Conservation (phyloP, 192 early-diverging fungal species). For the Rhizophagus prolifer region DNA sequence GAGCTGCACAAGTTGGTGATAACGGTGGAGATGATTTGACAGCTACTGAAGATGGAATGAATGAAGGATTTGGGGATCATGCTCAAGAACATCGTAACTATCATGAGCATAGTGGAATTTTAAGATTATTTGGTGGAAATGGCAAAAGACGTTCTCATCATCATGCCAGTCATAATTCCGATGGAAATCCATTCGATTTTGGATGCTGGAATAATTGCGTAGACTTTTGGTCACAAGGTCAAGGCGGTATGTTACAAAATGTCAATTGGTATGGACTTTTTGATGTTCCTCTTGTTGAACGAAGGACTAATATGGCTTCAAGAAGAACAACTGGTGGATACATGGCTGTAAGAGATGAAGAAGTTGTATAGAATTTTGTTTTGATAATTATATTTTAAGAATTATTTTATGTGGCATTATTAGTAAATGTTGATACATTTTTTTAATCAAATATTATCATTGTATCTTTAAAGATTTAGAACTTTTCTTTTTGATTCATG, state of each 20-base stretch:
- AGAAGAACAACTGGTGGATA: constrained; percentile 23
- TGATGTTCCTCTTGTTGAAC: constrained; percentile 38
- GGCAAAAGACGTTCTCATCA: constrained; percentile 39
- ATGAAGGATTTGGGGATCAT: constrained; percentile 40
- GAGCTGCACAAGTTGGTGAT: constrained; percentile 33
- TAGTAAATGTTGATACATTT: too few species aligned
- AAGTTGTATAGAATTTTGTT: constrained; percentile 2
- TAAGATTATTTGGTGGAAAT: constrained; percentile 42
- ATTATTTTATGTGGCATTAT: too few species aligned
- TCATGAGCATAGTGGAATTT: constrained; percentile 32
- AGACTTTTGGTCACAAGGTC: constrained; percentile 75
- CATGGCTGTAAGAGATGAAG: constrained; percentile 13
- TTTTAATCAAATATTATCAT: too few species aligned
- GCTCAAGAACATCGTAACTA: constrained; percentile 36
- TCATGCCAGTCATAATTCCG: constrained; percentile 30
- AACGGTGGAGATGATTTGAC: constrained; percentile 34
- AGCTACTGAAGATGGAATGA: constrained; percentile 23
- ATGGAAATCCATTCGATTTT: constrained; percentile 75
- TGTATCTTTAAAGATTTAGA: too few species aligned
- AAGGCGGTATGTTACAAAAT: constrained; percentile 55
- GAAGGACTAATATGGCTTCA: not conserved
- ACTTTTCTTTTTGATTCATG: too few species aligned
- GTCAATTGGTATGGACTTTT: constrained; percentile 63
- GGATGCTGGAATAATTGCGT: constrained; percentile 79
- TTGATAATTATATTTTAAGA: too few species aligned